Evolutionary conservation across 495 filamentous ascomycete species (phyloP), one percentile per base, ranked within the genome.

Genomic region (Talaromyces stipitatus): DNA sequence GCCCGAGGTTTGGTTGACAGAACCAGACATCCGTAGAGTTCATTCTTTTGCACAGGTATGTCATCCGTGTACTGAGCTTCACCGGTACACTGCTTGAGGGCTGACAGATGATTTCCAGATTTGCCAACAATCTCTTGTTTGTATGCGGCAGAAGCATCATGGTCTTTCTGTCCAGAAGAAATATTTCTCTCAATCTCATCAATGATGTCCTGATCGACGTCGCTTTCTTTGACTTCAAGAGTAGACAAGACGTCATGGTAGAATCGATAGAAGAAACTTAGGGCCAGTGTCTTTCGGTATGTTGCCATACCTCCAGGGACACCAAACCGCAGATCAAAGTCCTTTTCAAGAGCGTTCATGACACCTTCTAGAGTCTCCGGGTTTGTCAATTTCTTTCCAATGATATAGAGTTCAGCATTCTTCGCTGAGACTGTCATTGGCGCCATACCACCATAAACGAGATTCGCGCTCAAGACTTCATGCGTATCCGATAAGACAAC

Each of bases 1-100:
- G 94, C 94, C 62, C 92, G 91, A 0, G 94, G 87, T 66, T 89
- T 92, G 1, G 89, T 90, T 0, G 90, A 96, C 18, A 98, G 77
- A 2, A 98, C 90, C 58, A 97, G 70, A 61, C 85, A 90, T 4
- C 87, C 94, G 60, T 89, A 91, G 4, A 97, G 78, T 72, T 97
- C 92, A 61, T 95, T 95, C 69, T 84, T 86, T 53, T 91, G 81
- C 8, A 84, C 77, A 3, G 92, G 92, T 36, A 96, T 96, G 62
- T 98, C 94, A 65, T 98, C 94, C 0, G 90, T 96, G 65, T 98
- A 98, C 60, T 95, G 90, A 12, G 94, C 94, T 73, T 96, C 89
- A 50, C 94, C 94, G 14, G 90, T 95, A 23, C 85, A 85, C 67
- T 98, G 94, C 72, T 97, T 96, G 66, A 98, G 69, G 4, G 94